phyloP scores from a whole-genome alignment of 371 early-diverging fungal genomes.

The Mortierella sp. region DNA sequence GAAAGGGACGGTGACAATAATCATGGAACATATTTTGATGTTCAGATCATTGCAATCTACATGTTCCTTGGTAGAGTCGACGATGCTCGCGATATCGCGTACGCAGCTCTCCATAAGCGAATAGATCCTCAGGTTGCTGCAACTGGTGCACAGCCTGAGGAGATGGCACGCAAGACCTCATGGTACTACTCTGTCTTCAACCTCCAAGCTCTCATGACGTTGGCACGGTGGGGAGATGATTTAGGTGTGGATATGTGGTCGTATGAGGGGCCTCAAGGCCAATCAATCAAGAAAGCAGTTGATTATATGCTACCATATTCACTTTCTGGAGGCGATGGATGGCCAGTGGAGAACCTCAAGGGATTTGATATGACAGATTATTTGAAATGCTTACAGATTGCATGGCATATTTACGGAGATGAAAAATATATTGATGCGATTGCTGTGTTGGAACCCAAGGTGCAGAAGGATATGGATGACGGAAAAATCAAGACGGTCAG shows the following conservation, averaged over 20 bases:
- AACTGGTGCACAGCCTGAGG: conserved; percentile 58
- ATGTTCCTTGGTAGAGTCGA: conserved; percentile 56
- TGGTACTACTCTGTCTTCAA: conserved; percentile 65
- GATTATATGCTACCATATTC: conserved; percentile 66
- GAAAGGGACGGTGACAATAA: conserved; percentile 61
- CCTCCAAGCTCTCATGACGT: conserved; percentile 59
- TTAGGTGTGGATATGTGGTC: conserved; percentile 59
- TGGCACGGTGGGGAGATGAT: conserved; percentile 57
- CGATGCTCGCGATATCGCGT: conserved; percentile 44
- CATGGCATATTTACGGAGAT: conserved; percentile 61
- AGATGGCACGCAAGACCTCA: conserved; percentile 58
- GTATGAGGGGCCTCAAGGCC: conserved; percentile 59
- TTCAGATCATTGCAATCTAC: conserved; percentile 60
- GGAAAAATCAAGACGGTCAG: conserved; percentile 54
- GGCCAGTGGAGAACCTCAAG: conserved; percentile 60
- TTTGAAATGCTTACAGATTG: conserved; percentile 59
- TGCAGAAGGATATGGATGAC: conserved; percentile 48
- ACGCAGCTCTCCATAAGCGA: conserved; percentile 45
- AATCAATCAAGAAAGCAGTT: conserved; percentile 60
- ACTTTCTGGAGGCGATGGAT: conserved; percentile 56
- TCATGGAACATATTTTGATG: conserved; percentile 66
- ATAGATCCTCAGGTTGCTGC: conserved; percentile 56
- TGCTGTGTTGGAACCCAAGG: conserved; percentile 33
- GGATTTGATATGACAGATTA: conserved; percentile 54
- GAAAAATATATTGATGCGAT: conserved; percentile 52